Conservation (phyloP, 352 stramenopile species). For the Blastocystis sp. region DNA sequence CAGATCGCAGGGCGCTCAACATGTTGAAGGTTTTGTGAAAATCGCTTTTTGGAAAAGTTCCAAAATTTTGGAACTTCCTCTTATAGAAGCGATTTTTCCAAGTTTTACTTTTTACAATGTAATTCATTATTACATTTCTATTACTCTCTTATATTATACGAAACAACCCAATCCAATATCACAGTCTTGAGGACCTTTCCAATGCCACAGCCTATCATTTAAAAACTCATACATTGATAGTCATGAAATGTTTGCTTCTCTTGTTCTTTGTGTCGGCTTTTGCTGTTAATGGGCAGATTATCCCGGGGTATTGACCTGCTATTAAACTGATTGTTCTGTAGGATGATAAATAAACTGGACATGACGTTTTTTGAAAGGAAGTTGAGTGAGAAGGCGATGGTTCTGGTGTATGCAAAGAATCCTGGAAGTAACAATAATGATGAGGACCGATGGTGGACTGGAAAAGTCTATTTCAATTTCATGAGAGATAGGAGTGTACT, state of each 20-base stretch:
- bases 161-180: too few relatives aligned
- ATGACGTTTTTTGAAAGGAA: slow-evolving; percentile 19
- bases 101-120: too few relatives aligned
- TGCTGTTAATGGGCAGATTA: not conserved
- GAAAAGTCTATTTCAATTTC: slow-evolving; percentile 22
- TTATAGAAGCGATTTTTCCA: too few relatives aligned
- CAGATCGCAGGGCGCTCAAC: not conserved
- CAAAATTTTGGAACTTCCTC: not conserved
- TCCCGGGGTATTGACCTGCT: not conserved
- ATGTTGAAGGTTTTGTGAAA: not conserved
- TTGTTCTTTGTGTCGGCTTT: not conserved
- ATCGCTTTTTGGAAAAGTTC: not conserved
- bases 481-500: not conserved
- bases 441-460: slow-evolving; percentile 1
- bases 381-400: not conserved
- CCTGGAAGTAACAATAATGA: not conserved
- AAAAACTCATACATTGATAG: not conserved
- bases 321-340: not conserved
- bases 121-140: too few relatives aligned
- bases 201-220: too few relatives aligned
- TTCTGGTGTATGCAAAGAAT: slow-evolving; percentile 11
- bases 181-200: too few relatives aligned
- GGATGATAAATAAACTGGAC: not conserved
- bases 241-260: not conserved
- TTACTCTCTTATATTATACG: too few relatives aligned